Conservation (phyloP, 345 rosid genomes). For the Hirschfeldia incana region DNA sequence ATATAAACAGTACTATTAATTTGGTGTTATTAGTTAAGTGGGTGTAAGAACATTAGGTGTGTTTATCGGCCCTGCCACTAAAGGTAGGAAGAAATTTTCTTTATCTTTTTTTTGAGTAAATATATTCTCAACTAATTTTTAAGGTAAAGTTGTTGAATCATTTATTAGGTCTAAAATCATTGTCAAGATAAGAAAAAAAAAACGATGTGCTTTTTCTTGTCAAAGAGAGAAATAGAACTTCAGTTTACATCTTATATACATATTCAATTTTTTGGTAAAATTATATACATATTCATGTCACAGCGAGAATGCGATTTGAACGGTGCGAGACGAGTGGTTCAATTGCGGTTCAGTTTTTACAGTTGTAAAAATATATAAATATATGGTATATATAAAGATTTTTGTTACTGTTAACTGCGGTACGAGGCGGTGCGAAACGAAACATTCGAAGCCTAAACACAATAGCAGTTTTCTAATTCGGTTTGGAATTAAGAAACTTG, state of each 20-base stretch:
- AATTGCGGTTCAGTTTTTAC: too few species aligned
- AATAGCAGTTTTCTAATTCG: not conserved
- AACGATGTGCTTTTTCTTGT: not conserved
- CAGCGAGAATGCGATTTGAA: too few species aligned
- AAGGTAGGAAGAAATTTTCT: constrained; percentile 28
- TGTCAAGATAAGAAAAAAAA: constrained; percentile 6
- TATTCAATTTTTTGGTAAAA: too few species aligned
- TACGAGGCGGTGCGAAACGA: too few species aligned
- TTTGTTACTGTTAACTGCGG: too few species aligned
- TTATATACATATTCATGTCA: too few species aligned
- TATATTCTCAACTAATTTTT: constrained; percentile 15
- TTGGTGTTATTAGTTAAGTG: constrained; percentile 35
- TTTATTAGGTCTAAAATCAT: constrained; percentile 34
- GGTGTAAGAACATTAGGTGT: constrained; percentile 39
- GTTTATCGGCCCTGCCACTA: constrained; percentile 36
- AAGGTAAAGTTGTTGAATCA: constrained; percentile 37
- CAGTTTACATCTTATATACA: constrained; percentile 6
- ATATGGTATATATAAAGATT: too few species aligned
- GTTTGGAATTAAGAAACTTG: not conserved
- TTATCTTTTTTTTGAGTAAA: not conserved
- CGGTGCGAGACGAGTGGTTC: too few species aligned
- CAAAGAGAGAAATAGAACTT: not conserved
- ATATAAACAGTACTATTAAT: constrained; percentile 27
- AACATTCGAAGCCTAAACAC: not conserved
- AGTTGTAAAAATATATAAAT: too few species aligned